Conservation (phyloP, 148 eudicot species). For the Dysphania ambrosioides region DNA sequence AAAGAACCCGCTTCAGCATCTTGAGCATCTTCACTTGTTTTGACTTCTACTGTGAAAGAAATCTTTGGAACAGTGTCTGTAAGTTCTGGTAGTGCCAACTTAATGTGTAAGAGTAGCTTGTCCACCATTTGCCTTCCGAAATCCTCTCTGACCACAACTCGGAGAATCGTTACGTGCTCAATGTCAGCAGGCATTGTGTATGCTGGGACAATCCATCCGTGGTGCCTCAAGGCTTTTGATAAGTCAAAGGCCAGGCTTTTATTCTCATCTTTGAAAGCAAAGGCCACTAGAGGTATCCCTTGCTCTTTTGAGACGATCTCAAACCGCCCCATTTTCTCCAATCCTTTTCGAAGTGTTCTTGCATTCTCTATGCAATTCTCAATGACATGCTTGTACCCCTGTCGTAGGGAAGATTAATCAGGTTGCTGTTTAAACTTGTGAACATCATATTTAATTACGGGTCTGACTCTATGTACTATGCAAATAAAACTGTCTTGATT, state of each 20-base stretch:
- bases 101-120: conserved; percentile 37
- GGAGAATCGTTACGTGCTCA: conserved; percentile 35
- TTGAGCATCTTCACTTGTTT: conserved; percentile 27
- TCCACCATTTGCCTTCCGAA: conserved; percentile 42
- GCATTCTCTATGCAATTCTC: conserved; percentile 36
- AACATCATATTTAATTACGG: too few relatives aligned
- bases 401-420: neutral
- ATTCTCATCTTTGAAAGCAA: conserved; percentile 30
- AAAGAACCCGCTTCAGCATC: conserved; percentile 24
- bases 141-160: conserved; percentile 36
- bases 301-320: conserved; percentile 36
- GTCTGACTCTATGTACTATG: too few relatives aligned
- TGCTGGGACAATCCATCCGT: conserved; percentile 45
- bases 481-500: too few relatives aligned
- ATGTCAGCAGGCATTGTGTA: conserved; percentile 43
- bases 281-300: conserved; percentile 38
- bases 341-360: conserved; percentile 30
- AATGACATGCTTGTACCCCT: conserved; percentile 39
- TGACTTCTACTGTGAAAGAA: conserved; percentile 41
- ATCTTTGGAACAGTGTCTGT: conserved; percentile 23
- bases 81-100: conserved; percentile 27
- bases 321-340: conserved; percentile 31
- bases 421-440: too few relatives aligned
- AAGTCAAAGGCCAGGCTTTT: conserved; percentile 34
- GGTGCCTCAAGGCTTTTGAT: conserved; percentile 29